Evolutionary conservation across 2,329 filamentous ascomycete species (phyloP), one percentile per base, ranked within the genome.

Genomic region (Neopestalotiopsis sp.): DNA sequence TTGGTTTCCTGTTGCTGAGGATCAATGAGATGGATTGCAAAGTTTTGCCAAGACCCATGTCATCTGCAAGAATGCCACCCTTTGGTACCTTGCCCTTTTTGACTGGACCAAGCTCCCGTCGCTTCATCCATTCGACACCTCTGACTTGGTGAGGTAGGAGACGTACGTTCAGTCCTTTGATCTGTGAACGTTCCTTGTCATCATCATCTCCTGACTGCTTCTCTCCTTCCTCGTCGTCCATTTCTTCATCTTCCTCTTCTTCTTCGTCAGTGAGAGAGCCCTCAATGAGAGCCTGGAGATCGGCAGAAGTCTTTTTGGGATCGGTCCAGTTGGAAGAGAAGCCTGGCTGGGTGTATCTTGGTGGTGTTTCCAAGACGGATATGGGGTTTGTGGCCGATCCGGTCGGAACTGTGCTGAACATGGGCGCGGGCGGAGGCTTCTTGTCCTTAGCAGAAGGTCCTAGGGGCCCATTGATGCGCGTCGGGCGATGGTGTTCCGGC

Each of bases 21-120:
- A 99, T 92, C 40, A 98, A 86, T 1, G 95, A 91, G 68, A 99
- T 93, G 1, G 95, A 94, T 81, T 99, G 96, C 14, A 99, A 88
- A 0, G 96, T 99, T 85, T 99, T 99, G 69, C 96, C 96, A 14
- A 98, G 84, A 73, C 95, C 95, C 95, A 98, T 97, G 78, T 99
- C 96, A 76, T 99, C 96, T 20, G 96, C 96, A 45, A 99, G 87
- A 71, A 99, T 97, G 20, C 96, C 96, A 45, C 96, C 96, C 74
- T 97, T 96, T 38, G 95, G 94, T 10, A 97, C 88, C 71, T 84
- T 89, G 69, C 93, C 93, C 74, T 91, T 92, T 82, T 96, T 97
- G 70, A 93, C 90, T 20, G 90, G 90, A 2, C 95, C 95, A 12
- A 94, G 90, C 81, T 99, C 96, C 75, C 97, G 94, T 69, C 95